A percentile compares a stretch with the other conserved stretches of the same genome.
Conservation (phyloP, 2,329 filamentous ascomycete species). For the Emergomyces africanus region DNA sequence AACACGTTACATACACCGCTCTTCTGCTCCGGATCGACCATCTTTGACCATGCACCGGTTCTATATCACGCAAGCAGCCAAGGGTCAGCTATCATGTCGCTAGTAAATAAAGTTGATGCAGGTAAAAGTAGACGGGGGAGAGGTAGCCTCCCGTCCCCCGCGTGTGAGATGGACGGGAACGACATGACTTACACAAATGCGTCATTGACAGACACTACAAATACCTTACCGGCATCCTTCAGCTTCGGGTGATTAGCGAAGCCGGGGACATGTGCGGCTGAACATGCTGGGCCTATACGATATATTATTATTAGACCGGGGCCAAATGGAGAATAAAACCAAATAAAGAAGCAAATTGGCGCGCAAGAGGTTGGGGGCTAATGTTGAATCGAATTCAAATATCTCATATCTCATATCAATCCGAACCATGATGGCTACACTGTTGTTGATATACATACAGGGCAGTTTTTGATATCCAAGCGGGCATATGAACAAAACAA, state of each 20-base stretch:
- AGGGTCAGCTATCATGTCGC: background rate
- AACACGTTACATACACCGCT: constrained; percentile 52
- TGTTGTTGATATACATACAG: background rate
- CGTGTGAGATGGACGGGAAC: background rate
- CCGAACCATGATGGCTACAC: background rate
- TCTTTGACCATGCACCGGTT: constrained; percentile 78
- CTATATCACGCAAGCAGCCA: constrained; percentile 31
- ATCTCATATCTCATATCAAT: background rate
- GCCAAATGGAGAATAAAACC: too few relatives aligned
- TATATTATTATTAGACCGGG: too few relatives aligned
- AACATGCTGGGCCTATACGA: constrained; percentile 45
- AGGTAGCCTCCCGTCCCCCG: background rate
- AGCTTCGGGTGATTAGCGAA: constrained; percentile 72
- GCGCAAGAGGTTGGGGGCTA: background rate
- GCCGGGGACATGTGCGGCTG: constrained; percentile 63
- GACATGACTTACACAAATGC: constrained; percentile 64
- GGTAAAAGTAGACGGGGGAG: background rate
- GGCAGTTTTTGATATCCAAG: too few relatives aligned
- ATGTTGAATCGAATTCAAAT: background rate
- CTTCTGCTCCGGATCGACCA: constrained; percentile 60
- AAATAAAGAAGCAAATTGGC: too few relatives aligned
- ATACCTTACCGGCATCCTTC: constrained; percentile 69
- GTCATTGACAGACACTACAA: constrained; percentile 88
- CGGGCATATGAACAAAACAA: too few relatives aligned
- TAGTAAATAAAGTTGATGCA: background rate